Base-by-base conservation (phyloP, 129 eudicot genomes). In the Gnaphalium uliginosum region DNA sequence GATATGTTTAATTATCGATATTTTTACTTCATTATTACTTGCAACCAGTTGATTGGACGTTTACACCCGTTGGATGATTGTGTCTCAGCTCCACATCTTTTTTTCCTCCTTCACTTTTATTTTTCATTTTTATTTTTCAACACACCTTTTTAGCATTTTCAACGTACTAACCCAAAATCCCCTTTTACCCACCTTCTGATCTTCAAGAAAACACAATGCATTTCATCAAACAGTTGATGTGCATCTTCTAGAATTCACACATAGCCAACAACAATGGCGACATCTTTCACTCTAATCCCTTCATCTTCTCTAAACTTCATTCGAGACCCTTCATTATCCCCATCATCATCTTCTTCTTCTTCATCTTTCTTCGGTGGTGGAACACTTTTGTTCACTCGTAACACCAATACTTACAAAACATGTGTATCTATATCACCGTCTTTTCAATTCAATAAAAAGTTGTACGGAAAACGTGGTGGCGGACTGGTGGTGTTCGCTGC, bases 401-500 rank as follows among this genome's bases (percentile, higher is more conserved):
- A 57, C 33, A 84, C 41, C 69, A 78, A 64, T 29, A 69, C 17
- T 21, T 69, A 78, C 69, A 73, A 68, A 50, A 77, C 61, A 39
- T 66, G 76, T 33, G 79, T 87, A 24, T 76, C 79, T 33, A 76
- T 87, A 24, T 76, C 79, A 21, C 78, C 86, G 11, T 76, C 82
- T 33, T 22, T 51, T 37, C 81, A 77, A 43, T 85, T 77, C 76
- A 76, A 69, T 4, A 87, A 74, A 76, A 83, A 74, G 79, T 17
- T 66, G 62, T 60, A 74, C 74, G 86, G 80, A 2, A 83, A 81
- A 80, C 83, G 86, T 10, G 54, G 89, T 6, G 84, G 86, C 11
- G 76, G 91, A 19, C 63, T 76, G 5, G 51, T 81, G 46, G 93
- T 86, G 59, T 86, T 73, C 14, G 96, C 97, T 25, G 92, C 97